These are phyloP conservation scores for Talaromyces proteolyticus DNA, from an alignment of 495 filamentous ascomycete genomes.

Conservation along the genomic window DNA sequence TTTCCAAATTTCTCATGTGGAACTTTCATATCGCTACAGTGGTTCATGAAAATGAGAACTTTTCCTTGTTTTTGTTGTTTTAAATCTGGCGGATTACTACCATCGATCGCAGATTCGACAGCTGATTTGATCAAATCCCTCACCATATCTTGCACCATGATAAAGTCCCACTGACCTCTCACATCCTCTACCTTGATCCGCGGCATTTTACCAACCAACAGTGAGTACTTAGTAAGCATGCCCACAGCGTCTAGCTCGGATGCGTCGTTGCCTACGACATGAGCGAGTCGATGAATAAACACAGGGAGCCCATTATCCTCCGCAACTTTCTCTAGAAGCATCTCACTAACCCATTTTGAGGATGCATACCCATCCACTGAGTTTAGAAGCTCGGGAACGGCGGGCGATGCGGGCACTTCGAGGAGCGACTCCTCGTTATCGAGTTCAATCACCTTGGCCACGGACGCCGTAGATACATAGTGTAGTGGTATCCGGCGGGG, in stretches of 20 bases:
- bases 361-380: constrained; percentile 39
- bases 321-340: constrained; percentile 30
- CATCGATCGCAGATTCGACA: neutral
- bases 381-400: constrained; percentile 7
- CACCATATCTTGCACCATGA: constrained; percentile 1
- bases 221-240: constrained; percentile 13
- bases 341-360: constrained; percentile 51
- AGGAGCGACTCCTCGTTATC: no score
- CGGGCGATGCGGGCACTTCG: neutral
- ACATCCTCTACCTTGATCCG: neutral
- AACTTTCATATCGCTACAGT: constrained; percentile 3
- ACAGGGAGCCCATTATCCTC: constrained; percentile 20
- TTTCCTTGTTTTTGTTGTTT: no score
- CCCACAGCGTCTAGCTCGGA: constrained; percentile 11
- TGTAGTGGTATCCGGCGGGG: constrained; percentile 1
- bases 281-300: constrained; percentile 33
- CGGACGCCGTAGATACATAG: constrained; percentile 2
- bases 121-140: neutral
- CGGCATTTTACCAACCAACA: constrained; percentile 10
- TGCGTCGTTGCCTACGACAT: constrained; percentile 18
- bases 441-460: no score
- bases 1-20: neutral
- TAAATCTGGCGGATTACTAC: neutral
- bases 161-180: constrained; percentile 3
- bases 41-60: neutral